Evolutionary conservation across 495 filamentous ascomycete species (phyloP).

Genomic region (Podospora australis): DNA sequence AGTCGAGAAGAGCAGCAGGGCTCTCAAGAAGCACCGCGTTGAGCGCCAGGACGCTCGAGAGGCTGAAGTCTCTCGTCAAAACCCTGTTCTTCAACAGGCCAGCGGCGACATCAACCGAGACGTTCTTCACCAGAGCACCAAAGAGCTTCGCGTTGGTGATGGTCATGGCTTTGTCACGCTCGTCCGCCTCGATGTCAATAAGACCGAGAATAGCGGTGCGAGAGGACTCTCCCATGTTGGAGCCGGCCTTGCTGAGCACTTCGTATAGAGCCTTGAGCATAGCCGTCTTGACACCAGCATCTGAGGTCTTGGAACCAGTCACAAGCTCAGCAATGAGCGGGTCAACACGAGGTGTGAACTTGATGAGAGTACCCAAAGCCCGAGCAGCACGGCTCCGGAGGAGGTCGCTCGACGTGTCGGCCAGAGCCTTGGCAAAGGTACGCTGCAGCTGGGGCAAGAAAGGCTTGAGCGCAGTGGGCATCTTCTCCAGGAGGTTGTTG

Average conservation of each 20-base stretch:
- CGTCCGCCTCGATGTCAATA: conserved; percentile 77
- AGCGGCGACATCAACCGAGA: conserved; percentile 58
- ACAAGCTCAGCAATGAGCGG: conserved; percentile 81
- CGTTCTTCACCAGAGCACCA: conserved; percentile 78
- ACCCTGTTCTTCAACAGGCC: conserved; percentile 76
- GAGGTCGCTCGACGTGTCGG: conserved; percentile 85
- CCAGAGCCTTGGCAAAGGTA: conserved; percentile 92
- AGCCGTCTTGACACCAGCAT: conserved; percentile 83
- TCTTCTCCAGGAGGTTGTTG: conserved; percentile 94
- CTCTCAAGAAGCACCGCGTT: conserved; percentile 84
- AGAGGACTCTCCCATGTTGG: conserved; percentile 88
- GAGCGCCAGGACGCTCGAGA: conserved; percentile 65
- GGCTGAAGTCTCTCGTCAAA: conserved; percentile 61
- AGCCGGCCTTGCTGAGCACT: conserved; percentile 88
- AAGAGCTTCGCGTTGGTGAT: conserved; percentile 87
- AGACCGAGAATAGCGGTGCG: conserved; percentile 72
- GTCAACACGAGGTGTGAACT: conserved; percentile 90
- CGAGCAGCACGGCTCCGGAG: conserved; percentile 87
- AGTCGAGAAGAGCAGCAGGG: conserved; percentile 56
- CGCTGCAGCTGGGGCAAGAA: conserved; percentile 95
- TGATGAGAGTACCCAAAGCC: conserved; percentile 91
- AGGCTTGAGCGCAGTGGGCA: conserved; percentile 89
- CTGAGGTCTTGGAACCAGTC: conserved; percentile 83
- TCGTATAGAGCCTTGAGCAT: conserved; percentile 98
- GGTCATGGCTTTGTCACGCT: conserved; percentile 65